Percentiles rank a stretch among this genome's conserved stretches.
phyloP scores from a whole-genome alignment of 2,329 filamentous ascomycete species.

The Fusarium anthophilum region DNA sequence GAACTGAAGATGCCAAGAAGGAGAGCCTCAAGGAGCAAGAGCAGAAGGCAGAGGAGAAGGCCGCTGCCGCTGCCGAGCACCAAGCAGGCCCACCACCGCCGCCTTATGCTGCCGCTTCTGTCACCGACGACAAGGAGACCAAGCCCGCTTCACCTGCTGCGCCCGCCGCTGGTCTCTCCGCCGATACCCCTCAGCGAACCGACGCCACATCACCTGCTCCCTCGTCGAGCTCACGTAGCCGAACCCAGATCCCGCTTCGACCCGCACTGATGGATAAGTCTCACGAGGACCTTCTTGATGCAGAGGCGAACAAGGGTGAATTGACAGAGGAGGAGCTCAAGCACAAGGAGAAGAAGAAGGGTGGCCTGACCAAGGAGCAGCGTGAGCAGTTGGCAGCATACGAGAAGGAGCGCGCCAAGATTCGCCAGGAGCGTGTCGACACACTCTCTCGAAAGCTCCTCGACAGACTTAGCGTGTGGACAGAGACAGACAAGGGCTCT shows the following conservation, averaged over 20 bases:
- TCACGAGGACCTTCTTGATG: conserved; percentile 63
- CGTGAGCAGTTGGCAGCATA: conserved; percentile 89
- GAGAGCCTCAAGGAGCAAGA: conserved; percentile 61
- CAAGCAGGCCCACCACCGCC: conserved; percentile 45
- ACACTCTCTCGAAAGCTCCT: conserved; percentile 85
- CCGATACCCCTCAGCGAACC: conserved; percentile 42
- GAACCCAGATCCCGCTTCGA: conserved; percentile 74
- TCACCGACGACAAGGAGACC: conserved; percentile 51
- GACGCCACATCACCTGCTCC: conserved; percentile 53
- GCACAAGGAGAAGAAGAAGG: conserved; percentile 82
- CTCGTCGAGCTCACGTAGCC: conserved; percentile 54
- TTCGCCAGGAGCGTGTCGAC: conserved; percentile 90
- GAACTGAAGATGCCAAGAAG: conserved; percentile 64
- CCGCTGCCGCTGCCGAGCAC: conserved; percentile 41
- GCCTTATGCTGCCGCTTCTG: conserved; percentile 50
- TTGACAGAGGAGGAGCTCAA: conserved; percentile 66
- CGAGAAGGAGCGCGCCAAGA: conserved; percentile 83
- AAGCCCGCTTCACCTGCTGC: conserved; percentile 39
- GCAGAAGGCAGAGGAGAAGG: conserved; percentile 32
- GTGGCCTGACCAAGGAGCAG: conserved; percentile 87
- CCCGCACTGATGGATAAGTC: conserved; percentile 86
- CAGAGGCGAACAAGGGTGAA: conserved; percentile 76
- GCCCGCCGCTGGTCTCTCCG: conserved; percentile 27
- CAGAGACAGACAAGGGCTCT: conserved; percentile 88
- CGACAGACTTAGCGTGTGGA: conserved; percentile 93